These are phyloP conservation scores for Nannochloropsis oceanica DNA, from an alignment of 108 stramenopile genomes.

Conservation along the genomic window DNA sequence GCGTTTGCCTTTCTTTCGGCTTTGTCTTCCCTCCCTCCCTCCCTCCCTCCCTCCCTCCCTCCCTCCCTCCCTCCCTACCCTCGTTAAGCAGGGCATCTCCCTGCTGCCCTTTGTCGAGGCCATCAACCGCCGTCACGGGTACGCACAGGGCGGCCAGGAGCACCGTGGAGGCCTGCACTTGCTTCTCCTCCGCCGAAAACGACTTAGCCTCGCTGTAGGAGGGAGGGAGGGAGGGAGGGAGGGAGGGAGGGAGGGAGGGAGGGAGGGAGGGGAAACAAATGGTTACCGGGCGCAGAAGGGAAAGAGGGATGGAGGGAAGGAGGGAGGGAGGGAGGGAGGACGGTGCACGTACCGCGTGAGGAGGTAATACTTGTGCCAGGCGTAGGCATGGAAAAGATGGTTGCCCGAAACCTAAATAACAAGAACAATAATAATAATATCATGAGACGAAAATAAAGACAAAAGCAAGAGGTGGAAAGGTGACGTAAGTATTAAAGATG, in stretches of 20 bases:
- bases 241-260: not conserved
- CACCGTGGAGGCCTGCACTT: constrained; percentile 58
- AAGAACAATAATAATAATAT: not conserved
- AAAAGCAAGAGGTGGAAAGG: not conserved
- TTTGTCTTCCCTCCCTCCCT: not conserved
- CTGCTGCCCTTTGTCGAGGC: not conserved
- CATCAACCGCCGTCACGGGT: not conserved
- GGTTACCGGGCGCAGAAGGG: not conserved
- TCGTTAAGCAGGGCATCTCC: not conserved
- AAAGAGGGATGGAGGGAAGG: not conserved
- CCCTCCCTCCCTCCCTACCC: not conserved
- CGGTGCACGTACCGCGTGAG: not conserved
- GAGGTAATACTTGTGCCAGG: constrained; percentile 72
- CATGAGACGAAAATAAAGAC: not conserved
- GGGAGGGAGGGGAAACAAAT: not conserved
- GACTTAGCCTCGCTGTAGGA: constrained; percentile 66
- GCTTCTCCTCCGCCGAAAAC: constrained; percentile 58
- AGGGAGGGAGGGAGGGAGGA: not conserved
- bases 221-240: not conserved
- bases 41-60: not conserved
- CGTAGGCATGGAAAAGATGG: constrained; percentile 93
- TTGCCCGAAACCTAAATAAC: no score
- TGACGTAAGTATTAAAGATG: no score
- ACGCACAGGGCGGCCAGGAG: constrained; percentile 78
- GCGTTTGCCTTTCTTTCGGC: not conserved